A percentile compares a stretch with the other conserved stretches of the same genome.
Evolutionary conservation across 2,329 filamentous ascomycete species (phyloP).

Genomic region (Ambrosiella beaveri): DNA sequence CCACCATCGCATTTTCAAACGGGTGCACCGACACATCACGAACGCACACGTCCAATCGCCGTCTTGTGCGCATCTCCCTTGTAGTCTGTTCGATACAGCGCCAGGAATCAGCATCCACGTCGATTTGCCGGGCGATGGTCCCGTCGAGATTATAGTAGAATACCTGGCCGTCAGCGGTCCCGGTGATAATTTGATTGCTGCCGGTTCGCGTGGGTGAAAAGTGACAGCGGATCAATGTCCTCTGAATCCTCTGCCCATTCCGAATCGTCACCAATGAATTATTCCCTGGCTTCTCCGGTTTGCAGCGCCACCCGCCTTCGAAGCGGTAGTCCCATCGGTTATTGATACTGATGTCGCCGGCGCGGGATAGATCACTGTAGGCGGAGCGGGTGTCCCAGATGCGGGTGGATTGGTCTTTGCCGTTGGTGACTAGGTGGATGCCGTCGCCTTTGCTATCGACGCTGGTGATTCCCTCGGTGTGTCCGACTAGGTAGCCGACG

Average conservation of each 20-base stretch:
- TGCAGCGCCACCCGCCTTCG: neutral
- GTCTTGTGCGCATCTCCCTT: slow-evolving; percentile 16
- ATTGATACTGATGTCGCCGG: slow-evolving; percentile 30
- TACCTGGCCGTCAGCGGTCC: slow-evolving; percentile 75
- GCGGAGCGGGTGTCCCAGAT: slow-evolving; percentile 68
- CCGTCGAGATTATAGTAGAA: slow-evolving; percentile 91
- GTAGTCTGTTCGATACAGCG: slow-evolving; percentile 28
- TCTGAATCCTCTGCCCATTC: slow-evolving; percentile 62
- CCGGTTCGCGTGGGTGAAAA: slow-evolving; percentile 83
- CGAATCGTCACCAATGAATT: slow-evolving; percentile 88
- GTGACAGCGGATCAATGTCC: slow-evolving; percentile 85
- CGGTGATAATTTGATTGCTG: slow-evolving; percentile 82
- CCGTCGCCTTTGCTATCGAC: slow-evolving; percentile 55
- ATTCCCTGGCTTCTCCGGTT: slow-evolving; percentile 23
- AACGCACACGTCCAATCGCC: slow-evolving; percentile 57
- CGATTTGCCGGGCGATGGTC: slow-evolving; percentile 58
- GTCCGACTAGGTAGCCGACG: slow-evolving; percentile 48
- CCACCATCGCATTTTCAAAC: slow-evolving; percentile 58
- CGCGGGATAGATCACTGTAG: slow-evolving; percentile 38
- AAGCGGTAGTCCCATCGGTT: neutral
- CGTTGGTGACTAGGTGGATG: slow-evolving; percentile 78
- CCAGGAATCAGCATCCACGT: slow-evolving; percentile 54
- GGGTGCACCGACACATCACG: slow-evolving; percentile 87
- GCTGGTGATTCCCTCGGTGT: slow-evolving; percentile 50
- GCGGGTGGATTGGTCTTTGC: slow-evolving; percentile 94